Conservation (phyloP, 2,329 filamentous ascomycete genomes). For the Decorospora gaudefroyi region DNA sequence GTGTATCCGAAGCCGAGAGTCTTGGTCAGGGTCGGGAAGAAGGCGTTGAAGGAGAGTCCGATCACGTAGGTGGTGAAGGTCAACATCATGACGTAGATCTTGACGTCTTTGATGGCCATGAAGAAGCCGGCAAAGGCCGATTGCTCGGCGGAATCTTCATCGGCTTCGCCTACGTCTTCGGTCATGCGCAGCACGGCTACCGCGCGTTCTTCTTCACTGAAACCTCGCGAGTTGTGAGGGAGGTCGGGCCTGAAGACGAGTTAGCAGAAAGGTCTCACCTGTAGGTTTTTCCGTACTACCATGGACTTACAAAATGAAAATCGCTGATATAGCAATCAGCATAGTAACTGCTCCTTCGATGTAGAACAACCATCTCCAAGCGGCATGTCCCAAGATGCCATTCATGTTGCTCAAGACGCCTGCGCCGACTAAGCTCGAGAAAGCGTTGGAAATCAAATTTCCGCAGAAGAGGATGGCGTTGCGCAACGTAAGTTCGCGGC, state of each 20-base stretch:
- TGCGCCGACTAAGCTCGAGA: slow-evolving; percentile 53
- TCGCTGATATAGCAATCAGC: slow-evolving; percentile 37
- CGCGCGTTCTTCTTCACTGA: slow-evolving; percentile 54
- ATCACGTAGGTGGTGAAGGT: slow-evolving; percentile 65
- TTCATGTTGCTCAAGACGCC: slow-evolving; percentile 49
- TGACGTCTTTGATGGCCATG: slow-evolving; percentile 64
- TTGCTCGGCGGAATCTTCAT: slow-evolving; percentile 50
- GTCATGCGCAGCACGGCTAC: slow-evolving; percentile 48
- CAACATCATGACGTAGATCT: slow-evolving; percentile 68
- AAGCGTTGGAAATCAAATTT: slow-evolving; percentile 51
- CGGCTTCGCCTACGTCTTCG: slow-evolving; percentile 57
- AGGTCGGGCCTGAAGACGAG: no score
- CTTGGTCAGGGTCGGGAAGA: slow-evolving; percentile 47
- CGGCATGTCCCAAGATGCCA: slow-evolving; percentile 41
- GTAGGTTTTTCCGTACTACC: no score
- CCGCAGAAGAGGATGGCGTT: slow-evolving; percentile 51
- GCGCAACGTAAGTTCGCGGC: slow-evolving; percentile 52
- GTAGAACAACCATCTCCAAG: slow-evolving; percentile 50
- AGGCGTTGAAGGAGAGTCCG: slow-evolving; percentile 50
- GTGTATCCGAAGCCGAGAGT: slow-evolving; percentile 49
- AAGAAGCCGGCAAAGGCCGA: slow-evolving; percentile 59
- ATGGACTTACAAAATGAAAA: slow-evolving; percentile 41
- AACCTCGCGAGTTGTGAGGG: slow-evolving; percentile 51
- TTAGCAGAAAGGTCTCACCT: no score
- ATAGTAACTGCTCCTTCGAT: slow-evolving; percentile 49